Conservation (phyloP, 495 filamentous ascomycete genomes). For the Hyaloscypha finlandica region DNA sequence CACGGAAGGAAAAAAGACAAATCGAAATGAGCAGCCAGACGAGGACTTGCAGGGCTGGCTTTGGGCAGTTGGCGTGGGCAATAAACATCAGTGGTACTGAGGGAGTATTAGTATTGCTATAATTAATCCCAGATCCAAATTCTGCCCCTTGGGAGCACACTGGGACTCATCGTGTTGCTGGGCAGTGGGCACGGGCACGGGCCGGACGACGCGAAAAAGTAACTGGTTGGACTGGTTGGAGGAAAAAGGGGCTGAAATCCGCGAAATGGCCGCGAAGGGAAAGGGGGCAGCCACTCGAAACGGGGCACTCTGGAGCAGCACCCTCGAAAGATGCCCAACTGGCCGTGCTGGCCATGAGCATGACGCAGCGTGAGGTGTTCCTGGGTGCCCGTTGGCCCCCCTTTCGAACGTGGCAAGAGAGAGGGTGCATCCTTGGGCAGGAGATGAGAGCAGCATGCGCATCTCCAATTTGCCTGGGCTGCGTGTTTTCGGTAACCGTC, state of each 20-base stretch:
- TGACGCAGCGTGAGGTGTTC: not conserved
- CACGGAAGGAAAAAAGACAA: constrained; percentile 28
- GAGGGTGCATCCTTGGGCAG: not conserved
- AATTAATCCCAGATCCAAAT: not conserved
- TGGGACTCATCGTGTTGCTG: not conserved
- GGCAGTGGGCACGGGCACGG: too few species aligned
- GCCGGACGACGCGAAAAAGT: not conserved
- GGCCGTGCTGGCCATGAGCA: too few species aligned
- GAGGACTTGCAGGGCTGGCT: not conserved
- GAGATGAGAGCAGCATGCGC: not conserved
- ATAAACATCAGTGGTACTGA: not conserved
- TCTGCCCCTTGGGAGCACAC: not conserved
- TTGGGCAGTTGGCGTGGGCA: not conserved
- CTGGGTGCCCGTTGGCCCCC: constrained; percentile 4
- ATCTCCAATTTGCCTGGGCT: not conserved
- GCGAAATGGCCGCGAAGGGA: constrained; percentile 8
- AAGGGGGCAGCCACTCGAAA: not conserved
- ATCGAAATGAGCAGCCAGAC: constrained; percentile 20
- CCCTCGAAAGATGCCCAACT: not conserved
- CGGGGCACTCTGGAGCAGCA: not conserved
- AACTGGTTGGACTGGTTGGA: constrained; percentile 18
- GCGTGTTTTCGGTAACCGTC: not conserved
- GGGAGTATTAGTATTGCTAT: constrained; percentile 7
- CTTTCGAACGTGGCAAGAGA: not conserved
- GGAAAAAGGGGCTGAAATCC: constrained; percentile 8